Conservation (phyloP, 768 basidiomycete species). For the Boletus subparvulus region DNA sequence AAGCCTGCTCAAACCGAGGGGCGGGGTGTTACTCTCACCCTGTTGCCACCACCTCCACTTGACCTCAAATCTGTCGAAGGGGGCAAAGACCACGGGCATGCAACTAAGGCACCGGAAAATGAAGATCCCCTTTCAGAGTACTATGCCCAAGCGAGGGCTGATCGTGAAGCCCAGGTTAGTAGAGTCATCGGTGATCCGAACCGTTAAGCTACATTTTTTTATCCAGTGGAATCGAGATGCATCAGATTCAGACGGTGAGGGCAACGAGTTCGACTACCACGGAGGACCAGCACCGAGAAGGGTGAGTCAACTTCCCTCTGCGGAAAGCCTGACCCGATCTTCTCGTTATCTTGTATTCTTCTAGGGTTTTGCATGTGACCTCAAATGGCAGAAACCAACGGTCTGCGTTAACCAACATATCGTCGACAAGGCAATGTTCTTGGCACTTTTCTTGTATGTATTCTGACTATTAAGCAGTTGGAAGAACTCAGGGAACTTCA, state of each 20-base stretch:
- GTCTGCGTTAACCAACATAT: slow-evolving; percentile 68
- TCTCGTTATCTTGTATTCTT: background rate
- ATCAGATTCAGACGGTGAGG: slow-evolving; percentile 34
- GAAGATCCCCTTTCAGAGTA: slow-evolving; percentile 65
- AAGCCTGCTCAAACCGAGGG: background rate
- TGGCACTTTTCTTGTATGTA: background rate
- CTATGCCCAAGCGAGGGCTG: slow-evolving; percentile 56
- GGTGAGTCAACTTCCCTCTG: slow-evolving; percentile 19
- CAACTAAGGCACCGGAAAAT: slow-evolving; percentile 1
- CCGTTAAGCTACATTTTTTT: background rate
- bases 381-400: slow-evolving; percentile 35
- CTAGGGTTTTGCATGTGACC: slow-evolving; percentile 70
- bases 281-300: slow-evolving; percentile 28
- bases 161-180: slow-evolving; percentile 45
- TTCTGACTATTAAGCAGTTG: slow-evolving; percentile 43
- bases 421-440: slow-evolving; percentile 58
- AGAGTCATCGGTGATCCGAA: background rate
- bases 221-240: slow-evolving; percentile 38
- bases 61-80: slow-evolving; percentile 6
- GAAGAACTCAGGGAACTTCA: slow-evolving; percentile 66
- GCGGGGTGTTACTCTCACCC: slow-evolving; percentile 9
- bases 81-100: background rate
- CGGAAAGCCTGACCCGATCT: background rate
- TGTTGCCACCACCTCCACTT: slow-evolving; percentile 29
- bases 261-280: slow-evolving; percentile 20